Evolutionary conservation across 768 basidiomycete species (phyloP), one percentile per base, ranked within the genome.

Genomic region (Myochromella boudieri): DNA sequence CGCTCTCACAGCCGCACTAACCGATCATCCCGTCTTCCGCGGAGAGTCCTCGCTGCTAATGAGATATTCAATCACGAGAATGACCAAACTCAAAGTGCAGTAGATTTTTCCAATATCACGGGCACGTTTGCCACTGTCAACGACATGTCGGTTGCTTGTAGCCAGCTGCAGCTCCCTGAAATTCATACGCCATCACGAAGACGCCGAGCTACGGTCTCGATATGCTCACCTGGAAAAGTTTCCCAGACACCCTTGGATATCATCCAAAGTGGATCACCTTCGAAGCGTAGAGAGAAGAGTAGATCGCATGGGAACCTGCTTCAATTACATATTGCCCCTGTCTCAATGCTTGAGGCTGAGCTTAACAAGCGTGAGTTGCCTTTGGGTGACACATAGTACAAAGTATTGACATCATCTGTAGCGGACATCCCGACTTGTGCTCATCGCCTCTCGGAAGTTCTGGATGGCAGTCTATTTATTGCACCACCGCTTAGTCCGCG

Each of bases 391-490:
- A 20, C 41, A 2, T 17, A 34, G 15, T 27, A 4, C 21, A 9
- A 24, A 38, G 29, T 12, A 25, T 45, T 20, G 15, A 15, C 29
- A 40, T 25, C 17, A 50, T 22, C 37, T 60, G n/a, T 57, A 69
- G 74, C 71, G 1, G 61, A 71, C 26, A 61, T 62, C 14, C 67
- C 71, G 17, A 39, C 73, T 9, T 66, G 74, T n/a, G 70, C 80
- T 3, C 75, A 74, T 21, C 77, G 81, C 4, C 70, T 91, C 20
- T 86, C 85, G 4, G 68, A 84, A 21, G 74, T 90, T 25, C 61
- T 91, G 14, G 86, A 91, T 60, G 76, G 78, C 48, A 83, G 72
- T 51, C 58, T 87, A 27, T 88, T 91, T 60, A 77, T 89, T 40
- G 78, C 80, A 5, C 70, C 80, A 4, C 72, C 77, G 2, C 43